Percentiles rank a stretch among this genome's conserved stretches.
Conservation (phyloP, 148 eudicot species). For the Cornus kousa region DNA sequence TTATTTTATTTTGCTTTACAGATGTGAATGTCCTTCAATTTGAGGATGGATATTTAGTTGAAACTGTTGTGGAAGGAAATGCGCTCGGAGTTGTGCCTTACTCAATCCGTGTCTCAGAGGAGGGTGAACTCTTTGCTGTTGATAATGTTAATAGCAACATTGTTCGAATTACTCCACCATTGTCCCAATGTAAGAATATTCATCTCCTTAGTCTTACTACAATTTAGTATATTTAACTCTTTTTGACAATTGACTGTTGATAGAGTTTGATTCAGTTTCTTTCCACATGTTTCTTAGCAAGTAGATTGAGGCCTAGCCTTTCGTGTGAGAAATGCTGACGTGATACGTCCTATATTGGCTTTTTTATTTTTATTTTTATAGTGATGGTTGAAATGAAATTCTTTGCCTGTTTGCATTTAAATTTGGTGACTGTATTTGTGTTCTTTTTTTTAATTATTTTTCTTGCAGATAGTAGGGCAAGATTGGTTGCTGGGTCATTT, state of each 20-base stretch:
- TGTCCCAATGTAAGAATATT: conserved; percentile 73
- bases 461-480: conserved; percentile 88
- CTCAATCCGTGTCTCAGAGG: conserved; percentile 73
- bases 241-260: background rate
- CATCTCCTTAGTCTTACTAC: background rate
- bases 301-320: background rate
- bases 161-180: conserved; percentile 86
- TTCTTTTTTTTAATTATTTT: background rate
- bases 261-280: background rate
- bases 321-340: background rate
- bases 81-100: conserved; percentile 85
- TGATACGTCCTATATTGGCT: background rate
- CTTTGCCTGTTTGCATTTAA: background rate
- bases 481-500: conserved; percentile 95
- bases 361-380: too few relatives aligned
- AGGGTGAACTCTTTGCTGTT: conserved; percentile 95
- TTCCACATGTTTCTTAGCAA: background rate
- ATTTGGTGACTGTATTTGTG: background rate
- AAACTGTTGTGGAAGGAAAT: conserved; percentile 91
- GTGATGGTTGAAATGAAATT: background rate
- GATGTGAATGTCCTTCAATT: conserved; percentile 85
- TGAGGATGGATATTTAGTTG: conserved; percentile 88
- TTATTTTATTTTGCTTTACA: conserved; percentile 25
- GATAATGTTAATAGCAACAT: conserved; percentile 85
- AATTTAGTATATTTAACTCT: too few relatives aligned